Percentiles rank a stretch among this genome's conserved stretches.
These are phyloP conservation scores for Alternaria novae-zelandiae DNA, from an alignment of 2,329 filamentous ascomycete species.

Conservation along the genomic window DNA sequence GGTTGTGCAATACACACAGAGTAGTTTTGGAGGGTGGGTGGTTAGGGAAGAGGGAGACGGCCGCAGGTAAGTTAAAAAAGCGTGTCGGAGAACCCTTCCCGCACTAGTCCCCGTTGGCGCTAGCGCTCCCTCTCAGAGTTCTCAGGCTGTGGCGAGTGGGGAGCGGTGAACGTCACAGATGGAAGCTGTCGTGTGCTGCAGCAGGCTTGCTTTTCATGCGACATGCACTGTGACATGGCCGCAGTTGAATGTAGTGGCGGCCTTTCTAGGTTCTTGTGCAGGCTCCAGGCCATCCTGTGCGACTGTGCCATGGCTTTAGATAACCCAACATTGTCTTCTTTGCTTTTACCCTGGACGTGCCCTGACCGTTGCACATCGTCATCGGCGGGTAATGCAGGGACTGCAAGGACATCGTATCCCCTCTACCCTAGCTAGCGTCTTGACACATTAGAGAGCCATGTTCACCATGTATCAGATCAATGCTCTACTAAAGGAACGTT, in stretches of 20 bases:
- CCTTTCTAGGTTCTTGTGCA: slow-evolving; percentile 1
- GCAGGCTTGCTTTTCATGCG: slow-evolving; percentile 11
- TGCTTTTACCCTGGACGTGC: not conserved
- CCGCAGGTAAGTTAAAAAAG: slow-evolving; percentile 29
- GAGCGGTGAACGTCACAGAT: slow-evolving; percentile 34
- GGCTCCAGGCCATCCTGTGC: not conserved
- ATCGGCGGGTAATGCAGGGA: not conserved
- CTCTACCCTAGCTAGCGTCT: not conserved
- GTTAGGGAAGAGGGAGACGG: slow-evolving; percentile 28
- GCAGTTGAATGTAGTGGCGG: not conserved
- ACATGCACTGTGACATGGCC: slow-evolving; percentile 11
- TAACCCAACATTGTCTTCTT: not conserved
- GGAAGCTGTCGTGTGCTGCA: slow-evolving; percentile 9
- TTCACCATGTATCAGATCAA: not conserved
- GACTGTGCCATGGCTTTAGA: not conserved
- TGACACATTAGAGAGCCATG: not conserved
- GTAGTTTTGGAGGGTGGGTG: slow-evolving; percentile 37
- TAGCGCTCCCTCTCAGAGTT: slow-evolving; percentile 8
- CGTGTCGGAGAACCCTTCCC: slow-evolving; percentile 26
- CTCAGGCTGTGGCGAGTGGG: slow-evolving; percentile 25
- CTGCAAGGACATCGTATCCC: not conserved
- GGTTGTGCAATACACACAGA: slow-evolving; percentile 41
- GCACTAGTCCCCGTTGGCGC: slow-evolving; percentile 19
- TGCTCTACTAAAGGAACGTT: slow-evolving; percentile 1
- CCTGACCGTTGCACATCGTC: not conserved